These are phyloP conservation scores for Talaromyces marneffei DNA, from an alignment of 2,329 filamentous ascomycete species.

Conservation along the genomic window DNA sequence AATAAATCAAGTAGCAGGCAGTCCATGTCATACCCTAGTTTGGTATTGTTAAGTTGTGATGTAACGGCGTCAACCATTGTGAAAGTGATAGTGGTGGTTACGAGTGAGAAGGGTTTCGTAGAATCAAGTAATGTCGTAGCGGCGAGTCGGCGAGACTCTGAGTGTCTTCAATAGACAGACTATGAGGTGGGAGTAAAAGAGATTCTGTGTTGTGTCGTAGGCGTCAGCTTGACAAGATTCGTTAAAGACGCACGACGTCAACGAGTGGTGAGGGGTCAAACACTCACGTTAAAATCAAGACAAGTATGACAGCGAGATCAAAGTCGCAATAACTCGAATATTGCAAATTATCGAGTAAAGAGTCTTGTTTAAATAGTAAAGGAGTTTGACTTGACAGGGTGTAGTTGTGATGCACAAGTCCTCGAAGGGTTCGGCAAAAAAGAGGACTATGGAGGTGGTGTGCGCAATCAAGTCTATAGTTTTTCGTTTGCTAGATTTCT, in stretches of 20 bases:
- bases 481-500: neutral
- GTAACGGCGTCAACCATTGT: slow-evolving; percentile 42
- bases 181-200: neutral
- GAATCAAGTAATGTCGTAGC: neutral
- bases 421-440: slow-evolving; percentile 1
- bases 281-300: neutral
- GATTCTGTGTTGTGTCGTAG: neutral
- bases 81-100: slow-evolving; percentile 14
- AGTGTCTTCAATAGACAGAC: neutral
- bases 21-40: slow-evolving; percentile 33
- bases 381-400: neutral
- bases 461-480: neutral
- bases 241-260: neutral
- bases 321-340: neutral
- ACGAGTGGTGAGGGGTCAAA: slow-evolving; percentile 1
- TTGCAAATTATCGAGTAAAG: neutral
- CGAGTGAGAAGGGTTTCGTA: neutral
- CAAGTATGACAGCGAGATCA: neutral
- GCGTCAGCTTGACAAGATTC: neutral
- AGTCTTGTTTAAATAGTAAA: neutral
- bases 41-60: slow-evolving; percentile 41
- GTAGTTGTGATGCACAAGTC: neutral
- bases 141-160: neutral
- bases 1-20: slow-evolving; percentile 4
- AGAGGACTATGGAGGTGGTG: neutral